These are phyloP conservation scores for Solanum corneliomulleri DNA, from an alignment of 257 asterid genomes.

Conservation along the genomic window DNA sequence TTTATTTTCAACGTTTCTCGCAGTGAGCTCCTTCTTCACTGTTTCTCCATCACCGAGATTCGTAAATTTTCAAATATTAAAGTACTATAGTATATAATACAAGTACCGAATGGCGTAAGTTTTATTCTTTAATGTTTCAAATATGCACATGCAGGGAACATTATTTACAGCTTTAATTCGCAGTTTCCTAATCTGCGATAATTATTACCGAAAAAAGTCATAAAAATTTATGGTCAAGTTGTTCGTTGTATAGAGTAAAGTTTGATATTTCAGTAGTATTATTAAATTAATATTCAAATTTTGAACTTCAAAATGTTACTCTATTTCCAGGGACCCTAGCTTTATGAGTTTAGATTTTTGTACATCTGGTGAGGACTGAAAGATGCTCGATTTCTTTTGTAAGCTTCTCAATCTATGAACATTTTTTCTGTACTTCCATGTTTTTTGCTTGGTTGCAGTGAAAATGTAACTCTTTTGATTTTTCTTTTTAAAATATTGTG, in stretches of 20 bases:
- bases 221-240: not conserved
- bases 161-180: not conserved
- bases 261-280: not conserved
- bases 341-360: not conserved
- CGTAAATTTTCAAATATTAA: slow-evolving; percentile 10
- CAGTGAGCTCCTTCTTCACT: not conserved
- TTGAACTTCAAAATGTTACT: not conserved
- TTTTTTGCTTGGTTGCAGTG: not conserved
- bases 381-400: not conserved
- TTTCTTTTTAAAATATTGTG: not conserved
- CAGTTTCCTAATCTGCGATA: not conserved
- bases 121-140: not conserved
- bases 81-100: not conserved
- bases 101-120: not conserved
- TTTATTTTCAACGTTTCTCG: not conserved
- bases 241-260: not conserved
- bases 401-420: not conserved
- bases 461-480: not conserved
- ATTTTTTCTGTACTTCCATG: not conserved
- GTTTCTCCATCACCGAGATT: slow-evolving; percentile 18
- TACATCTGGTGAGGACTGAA: not conserved
- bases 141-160: not conserved
- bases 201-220: not conserved
- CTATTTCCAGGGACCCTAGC: not conserved
- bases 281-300: not conserved